Percentiles rank a stretch among this genome's conserved stretches.
These are phyloP conservation scores for Panellus pusillus DNA, from an alignment of 768 basidiomycete genomes.

Conservation along the genomic window DNA sequence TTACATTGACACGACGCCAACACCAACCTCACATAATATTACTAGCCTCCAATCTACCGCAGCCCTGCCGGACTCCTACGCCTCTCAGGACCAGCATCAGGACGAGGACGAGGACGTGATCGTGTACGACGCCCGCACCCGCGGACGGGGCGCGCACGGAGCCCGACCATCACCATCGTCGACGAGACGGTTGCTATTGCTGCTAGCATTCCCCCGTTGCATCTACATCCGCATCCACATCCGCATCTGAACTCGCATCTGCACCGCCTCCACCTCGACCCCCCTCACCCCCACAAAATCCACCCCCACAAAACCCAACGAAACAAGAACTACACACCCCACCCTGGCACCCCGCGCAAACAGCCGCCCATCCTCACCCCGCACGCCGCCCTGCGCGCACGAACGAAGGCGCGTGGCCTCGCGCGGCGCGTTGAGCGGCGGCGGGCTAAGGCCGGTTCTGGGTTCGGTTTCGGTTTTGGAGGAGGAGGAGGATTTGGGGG, in stretches of 20 bases:
- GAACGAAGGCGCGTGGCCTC: conserved; percentile 24
- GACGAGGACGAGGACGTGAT: conserved; percentile 64
- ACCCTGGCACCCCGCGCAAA: conserved; percentile 23
- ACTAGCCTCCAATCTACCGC: conserved; percentile 19
- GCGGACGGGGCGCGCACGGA: conserved; percentile 30
- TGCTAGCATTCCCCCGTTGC: conserved; percentile 8
- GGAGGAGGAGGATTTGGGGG: conserved; percentile 52
- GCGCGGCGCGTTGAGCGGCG: conserved; percentile 29
- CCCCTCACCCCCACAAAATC: too few relatives aligned
- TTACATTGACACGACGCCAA: conserved; percentile 40
- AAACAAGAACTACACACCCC: conserved; percentile 19
- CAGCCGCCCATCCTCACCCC: conserved; percentile 32
- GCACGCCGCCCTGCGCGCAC: conserved; percentile 25
- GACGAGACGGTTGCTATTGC: conserved; percentile 21
- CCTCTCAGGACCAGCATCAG: conserved; percentile 32
- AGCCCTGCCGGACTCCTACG: conserved; percentile 16
- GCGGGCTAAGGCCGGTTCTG: background rate
- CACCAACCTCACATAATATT: conserved; percentile 19
- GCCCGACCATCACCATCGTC: conserved; percentile 27
- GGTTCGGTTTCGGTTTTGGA: too few relatives aligned
- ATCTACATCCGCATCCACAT: conserved; percentile 28
- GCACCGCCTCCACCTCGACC: too few relatives aligned
- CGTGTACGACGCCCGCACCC: conserved; percentile 81
- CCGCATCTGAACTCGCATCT: too few relatives aligned
- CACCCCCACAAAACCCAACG: conserved; percentile 16